Base-by-base conservation (phyloP, 129 eudicot genomes). In the Flaveria brownii region DNA sequence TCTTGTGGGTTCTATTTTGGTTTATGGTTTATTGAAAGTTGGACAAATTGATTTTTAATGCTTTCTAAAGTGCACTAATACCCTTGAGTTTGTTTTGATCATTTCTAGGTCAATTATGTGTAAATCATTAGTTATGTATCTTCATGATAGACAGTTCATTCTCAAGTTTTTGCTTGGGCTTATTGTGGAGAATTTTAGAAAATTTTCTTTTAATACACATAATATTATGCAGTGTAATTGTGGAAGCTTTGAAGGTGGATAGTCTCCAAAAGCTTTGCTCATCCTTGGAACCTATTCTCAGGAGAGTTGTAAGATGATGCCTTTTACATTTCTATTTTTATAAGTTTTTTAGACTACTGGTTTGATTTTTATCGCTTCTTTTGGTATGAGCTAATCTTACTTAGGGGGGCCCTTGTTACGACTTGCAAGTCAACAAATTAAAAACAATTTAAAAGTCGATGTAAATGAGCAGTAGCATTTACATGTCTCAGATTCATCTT, bases 271-370 rank as follows among this genome's bases (percentile, higher is more conserved):
- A 85, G 88, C 98, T 93, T 63, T 86, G 91, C 82, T 92, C 98
- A 49, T 92, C 98, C 22, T 84, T 92, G 85, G 98, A 92, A 81
- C 98, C 98, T 67, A 84, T 92, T 88, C 98, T 92, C 51, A 92
- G 98, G 41, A 88, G 91, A 92, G 98, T 92, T 84, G 98, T 92
- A 90, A 87, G 88, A 74, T 70, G 4, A 54, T 20, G 9, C 7
- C 69, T 74, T 63, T 30, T 49, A 14, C 23, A 33, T 57, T 64
- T 71, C 14, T 2, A 9, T 4, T 11, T 64, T 10, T n/a, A 45
- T 20, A 52, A 69, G 47, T 3, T 73, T 47, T 36, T n/a, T 36
- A 36, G 61, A 11, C 9, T 28, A 63, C 45, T 30, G 7, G n/a
- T 30, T 42, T 45, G n/a, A 33, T 60, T 60, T 15, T 9, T n/a